Conservation (phyloP, 139 green algal genomes). For the Coelastrella sp. region DNA sequence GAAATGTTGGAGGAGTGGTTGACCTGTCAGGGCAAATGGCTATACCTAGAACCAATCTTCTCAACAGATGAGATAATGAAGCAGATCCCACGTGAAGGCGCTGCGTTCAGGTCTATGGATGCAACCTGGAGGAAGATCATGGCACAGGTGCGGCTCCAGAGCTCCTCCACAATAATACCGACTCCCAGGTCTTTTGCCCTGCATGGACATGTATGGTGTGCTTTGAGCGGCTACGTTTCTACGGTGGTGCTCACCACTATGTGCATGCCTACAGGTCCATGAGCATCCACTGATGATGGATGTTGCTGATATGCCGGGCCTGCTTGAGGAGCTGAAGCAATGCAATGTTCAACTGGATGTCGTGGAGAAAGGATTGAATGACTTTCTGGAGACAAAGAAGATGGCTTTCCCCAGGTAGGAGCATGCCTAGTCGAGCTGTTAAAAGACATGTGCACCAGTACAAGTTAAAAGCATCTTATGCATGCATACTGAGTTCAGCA, state of each 20-base stretch:
- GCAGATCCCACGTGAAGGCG: conserved; percentile 75
- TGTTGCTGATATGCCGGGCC: conserved; percentile 68
- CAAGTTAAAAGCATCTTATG: not conserved
- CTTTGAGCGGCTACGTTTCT: too few relatives aligned
- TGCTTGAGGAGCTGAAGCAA: conserved; percentile 73
- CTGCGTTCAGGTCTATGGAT: conserved; percentile 76
- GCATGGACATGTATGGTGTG: too few relatives aligned
- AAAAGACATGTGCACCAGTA: too few relatives aligned
- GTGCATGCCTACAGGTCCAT: conserved; percentile 34
- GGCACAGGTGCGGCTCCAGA: conserved; percentile 50
- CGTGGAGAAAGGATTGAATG: conserved; percentile 82
- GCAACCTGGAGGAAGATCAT: conserved; percentile 79
- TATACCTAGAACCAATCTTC: conserved; percentile 84
- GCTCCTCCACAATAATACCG: too few relatives aligned
- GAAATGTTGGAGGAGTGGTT: conserved; percentile 80
- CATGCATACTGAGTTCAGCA: not conserved
- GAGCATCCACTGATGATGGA: conserved; percentile 61
- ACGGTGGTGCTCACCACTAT: too few relatives aligned
- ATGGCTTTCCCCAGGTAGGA: conserved; percentile 71
- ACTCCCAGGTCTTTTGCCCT: too few relatives aligned
- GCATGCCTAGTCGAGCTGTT: too few relatives aligned
- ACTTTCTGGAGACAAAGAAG: conserved; percentile 86
- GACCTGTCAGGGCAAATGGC: conserved; percentile 76
- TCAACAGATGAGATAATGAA: conserved; percentile 77
- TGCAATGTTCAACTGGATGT: conserved; percentile 78